These are phyloP conservation scores for Hirsutella thompsonii DNA, from an alignment of 2,329 filamentous ascomycete genomes.

Conservation along the genomic window DNA sequence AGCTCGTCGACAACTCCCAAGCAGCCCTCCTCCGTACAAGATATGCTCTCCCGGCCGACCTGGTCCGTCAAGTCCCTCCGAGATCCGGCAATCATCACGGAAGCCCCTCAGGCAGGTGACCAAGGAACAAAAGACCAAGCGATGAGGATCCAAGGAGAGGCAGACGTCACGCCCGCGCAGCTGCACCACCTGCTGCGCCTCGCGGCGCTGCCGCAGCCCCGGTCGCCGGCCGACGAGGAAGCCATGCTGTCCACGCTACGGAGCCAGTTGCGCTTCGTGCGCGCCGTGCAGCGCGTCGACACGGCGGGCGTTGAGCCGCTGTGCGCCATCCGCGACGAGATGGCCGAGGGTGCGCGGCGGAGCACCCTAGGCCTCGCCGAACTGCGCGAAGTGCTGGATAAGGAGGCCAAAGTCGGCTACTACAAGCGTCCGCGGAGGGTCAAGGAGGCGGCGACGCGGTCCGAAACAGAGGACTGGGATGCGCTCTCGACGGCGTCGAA, in stretches of 20 bases:
- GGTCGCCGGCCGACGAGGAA: constrained; percentile 46
- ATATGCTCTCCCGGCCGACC: constrained; percentile 55
- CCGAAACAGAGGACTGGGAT: constrained; percentile 53
- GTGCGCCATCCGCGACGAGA: constrained; percentile 71
- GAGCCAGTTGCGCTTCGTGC: constrained; percentile 84
- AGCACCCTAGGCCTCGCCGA: constrained; percentile 45
- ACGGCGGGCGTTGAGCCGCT: constrained; percentile 62
- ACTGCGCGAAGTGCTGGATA: constrained; percentile 40
- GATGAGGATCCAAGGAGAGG: not conserved
- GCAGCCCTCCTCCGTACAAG: constrained; percentile 11
- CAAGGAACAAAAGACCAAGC: no score
- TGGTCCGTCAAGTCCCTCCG: constrained; percentile 73
- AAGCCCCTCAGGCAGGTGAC: no score
- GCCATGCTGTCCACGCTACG: constrained; percentile 63
- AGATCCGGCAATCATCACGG: no score
- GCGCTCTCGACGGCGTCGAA: constrained; percentile 52
- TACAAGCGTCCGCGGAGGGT: constrained; percentile 29
- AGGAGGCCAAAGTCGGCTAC: constrained; percentile 49
- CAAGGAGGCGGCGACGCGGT: constrained; percentile 21
- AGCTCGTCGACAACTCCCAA: constrained; percentile 2
- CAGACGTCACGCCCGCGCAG: constrained; percentile 42
- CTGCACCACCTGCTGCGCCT: constrained; percentile 78
- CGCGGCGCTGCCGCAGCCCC: constrained; percentile 70
- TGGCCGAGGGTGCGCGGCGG: constrained; percentile 44
- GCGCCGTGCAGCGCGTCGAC: constrained; percentile 67